Evolutionary conservation across 2,329 filamentous ascomycete genomes (phyloP).

Genomic region (Epichloe festucae): DNA sequence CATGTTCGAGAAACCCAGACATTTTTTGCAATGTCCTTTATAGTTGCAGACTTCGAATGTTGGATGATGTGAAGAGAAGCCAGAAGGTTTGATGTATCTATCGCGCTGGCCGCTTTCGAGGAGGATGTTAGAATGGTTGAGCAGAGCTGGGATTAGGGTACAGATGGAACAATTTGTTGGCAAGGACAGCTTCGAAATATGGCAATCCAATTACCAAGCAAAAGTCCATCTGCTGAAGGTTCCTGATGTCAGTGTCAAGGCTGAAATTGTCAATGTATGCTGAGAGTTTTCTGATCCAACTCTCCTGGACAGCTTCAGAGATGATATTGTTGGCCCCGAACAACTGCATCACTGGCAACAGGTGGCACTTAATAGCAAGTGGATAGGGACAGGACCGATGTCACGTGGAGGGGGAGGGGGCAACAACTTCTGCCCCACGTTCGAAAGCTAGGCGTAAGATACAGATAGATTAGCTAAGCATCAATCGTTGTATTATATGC

Average conservation of each 20-base stretch:
- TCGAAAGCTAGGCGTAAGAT: neutral
- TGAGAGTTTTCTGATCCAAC: constrained; percentile 12
- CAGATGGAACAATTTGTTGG: neutral
- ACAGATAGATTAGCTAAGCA: neutral
- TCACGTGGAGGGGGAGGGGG: constrained; percentile 3
- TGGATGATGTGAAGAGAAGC: neutral
- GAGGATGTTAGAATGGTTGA: neutral
- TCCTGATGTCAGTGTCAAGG: constrained; percentile 13
- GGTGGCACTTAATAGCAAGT: constrained; percentile 5
- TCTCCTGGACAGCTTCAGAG: constrained; percentile 11
- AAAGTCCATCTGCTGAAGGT: constrained; percentile 1
- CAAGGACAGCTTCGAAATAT: neutral
- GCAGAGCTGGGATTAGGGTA: neutral
- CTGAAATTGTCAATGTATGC: constrained; percentile 16
- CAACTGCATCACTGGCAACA: neutral
- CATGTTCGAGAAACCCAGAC: constrained; percentile 86
- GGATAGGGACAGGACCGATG: neutral
- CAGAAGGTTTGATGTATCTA: neutral
- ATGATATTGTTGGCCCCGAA: constrained; percentile 1
- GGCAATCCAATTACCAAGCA: neutral
- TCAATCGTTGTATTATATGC: neutral
- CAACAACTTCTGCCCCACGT: neutral
- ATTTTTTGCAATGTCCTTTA: constrained; percentile 35
- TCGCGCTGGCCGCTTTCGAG: neutral
- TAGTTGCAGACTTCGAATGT: neutral